These are phyloP conservation scores for Crithidia brevicula DNA, from an alignment of 208 protist genomes.

Conservation along the genomic window DNA sequence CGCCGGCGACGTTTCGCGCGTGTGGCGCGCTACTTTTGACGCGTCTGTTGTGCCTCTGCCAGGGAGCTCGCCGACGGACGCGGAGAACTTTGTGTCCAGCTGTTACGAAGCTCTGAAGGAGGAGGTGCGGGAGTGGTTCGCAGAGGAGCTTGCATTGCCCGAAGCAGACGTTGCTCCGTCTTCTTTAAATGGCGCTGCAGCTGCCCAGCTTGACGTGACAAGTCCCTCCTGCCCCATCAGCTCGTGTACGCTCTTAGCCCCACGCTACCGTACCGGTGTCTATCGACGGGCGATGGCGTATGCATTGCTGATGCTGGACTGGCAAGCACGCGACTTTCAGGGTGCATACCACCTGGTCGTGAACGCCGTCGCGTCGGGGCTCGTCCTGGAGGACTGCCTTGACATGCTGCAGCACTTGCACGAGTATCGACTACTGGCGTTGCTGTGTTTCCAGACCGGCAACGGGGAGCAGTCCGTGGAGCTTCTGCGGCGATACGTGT, in stretches of 20 bases:
- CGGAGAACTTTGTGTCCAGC: conserved; percentile 16
- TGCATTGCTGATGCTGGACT: conserved; percentile 66
- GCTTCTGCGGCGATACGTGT: conserved; percentile 37
- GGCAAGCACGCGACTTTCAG: conserved; percentile 69
- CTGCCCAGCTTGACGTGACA: too few species aligned
- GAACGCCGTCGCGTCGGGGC: conserved; percentile 6
- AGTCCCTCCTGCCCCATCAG: conserved; percentile 9
- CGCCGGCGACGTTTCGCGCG: conserved; percentile 2
- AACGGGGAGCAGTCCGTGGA: conserved; percentile 28
- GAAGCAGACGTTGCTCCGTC: background rate
- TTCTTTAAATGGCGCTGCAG: background rate
- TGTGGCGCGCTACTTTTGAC: conserved; percentile 20
- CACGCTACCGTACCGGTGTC: background rate
- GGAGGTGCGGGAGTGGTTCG: conserved; percentile 24
- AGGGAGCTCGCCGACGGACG: background rate
- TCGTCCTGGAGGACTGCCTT: conserved; percentile 66
- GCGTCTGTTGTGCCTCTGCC: background rate
- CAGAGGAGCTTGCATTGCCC: conserved; percentile 12
- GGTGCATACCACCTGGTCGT: conserved; percentile 51
- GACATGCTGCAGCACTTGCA: conserved; percentile 54
- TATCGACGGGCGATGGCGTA: conserved; percentile 64
- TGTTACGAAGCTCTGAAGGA: conserved; percentile 26
- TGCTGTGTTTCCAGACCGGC: conserved; percentile 58
- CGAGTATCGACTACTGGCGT: conserved; percentile 76
- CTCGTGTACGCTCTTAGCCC: background rate